phyloP scores from a whole-genome alignment of 1,139 yeast species.

The Yamadazyma dushanensis region DNA sequence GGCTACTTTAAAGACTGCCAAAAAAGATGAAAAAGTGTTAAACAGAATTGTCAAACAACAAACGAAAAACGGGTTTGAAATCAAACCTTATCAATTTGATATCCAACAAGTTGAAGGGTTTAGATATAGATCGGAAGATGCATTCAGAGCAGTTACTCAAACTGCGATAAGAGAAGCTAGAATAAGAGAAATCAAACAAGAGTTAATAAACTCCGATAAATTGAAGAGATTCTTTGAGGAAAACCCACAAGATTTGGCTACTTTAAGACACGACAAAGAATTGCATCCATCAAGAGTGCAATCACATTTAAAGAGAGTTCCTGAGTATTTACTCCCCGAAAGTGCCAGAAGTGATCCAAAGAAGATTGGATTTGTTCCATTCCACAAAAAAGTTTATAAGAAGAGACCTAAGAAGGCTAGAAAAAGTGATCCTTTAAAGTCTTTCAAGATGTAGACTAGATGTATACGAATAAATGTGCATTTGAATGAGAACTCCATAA shows the following conservation, averaged over 20 bases:
- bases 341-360: conserved; percentile 62
- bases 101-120: conserved; percentile 92
- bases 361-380: conserved; percentile 75
- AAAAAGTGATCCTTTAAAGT: conserved; percentile 71
- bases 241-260: conserved; percentile 91
- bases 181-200: conserved; percentile 83
- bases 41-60: conserved; percentile 78
- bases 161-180: conserved; percentile 93
- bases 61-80: conserved; percentile 66
- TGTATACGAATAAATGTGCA: not conserved
- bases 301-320: conserved; percentile 85
- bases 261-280: conserved; percentile 89
- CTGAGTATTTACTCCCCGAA: conserved; percentile 86
- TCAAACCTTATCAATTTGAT: conserved; percentile 86
- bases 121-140: conserved; percentile 96
- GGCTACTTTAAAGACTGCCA: conserved; percentile 69
- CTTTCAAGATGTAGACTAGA: not conserved
- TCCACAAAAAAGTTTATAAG: conserved; percentile 58
- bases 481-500: too few species aligned
- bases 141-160: conserved; percentile 90
- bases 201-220: conserved; percentile 83
- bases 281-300: conserved; percentile 82
- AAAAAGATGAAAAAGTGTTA: conserved; percentile 83
- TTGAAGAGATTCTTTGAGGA: conserved; percentile 95
- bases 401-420: conserved; percentile 40